Base-by-base conservation (phyloP, 169 alveolate genomes). In the Plasmodium chabaudi region DNA sequence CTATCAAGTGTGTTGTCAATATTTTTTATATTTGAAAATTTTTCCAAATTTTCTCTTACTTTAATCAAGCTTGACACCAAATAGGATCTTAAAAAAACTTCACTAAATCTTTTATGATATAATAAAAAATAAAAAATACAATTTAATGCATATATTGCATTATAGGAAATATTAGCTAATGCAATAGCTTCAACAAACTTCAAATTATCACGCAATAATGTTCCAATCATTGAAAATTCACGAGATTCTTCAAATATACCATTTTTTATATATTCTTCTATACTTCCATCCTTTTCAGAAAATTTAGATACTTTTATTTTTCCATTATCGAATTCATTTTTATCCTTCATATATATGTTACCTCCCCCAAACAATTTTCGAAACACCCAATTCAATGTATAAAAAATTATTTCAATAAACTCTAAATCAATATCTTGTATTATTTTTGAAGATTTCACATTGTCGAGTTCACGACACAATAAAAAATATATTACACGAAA, bases 311-410 rank as follows among this genome's bases (percentile, higher is more conserved):
- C 42, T 34, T 34, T 34, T 34, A 34, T 34, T 34, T 34, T 34
- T 34, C 42, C 42, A 68, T 10, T 17, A 9, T 27, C 60, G 9
- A 9, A 42, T 10, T 44, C 57, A 1, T 44, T 47, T 21, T 27
- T 27, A 46, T 64, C 27, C 25, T 61, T 25, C 46, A 42, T 60
- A 72, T 42, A 17, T 9, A 4, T 46, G 67, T 17, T 23, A 47
- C 6, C 10, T 25, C 64, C 27, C 46, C 49, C 53, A 59, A 86
- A 70, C 59, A 46, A 47, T 53, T 61, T 60, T 9, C 57, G 69
- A 34, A 86, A 60, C 19, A 86, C 60, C 91, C 91, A 86, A 65
- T 39, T 49, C 42, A 86, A 44, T 13, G 87, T 86, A 70, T 56
- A 86, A 70, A 86, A 86, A 51, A 86, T 17, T 42, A 63, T 68